A percentile compares a stretch with the other conserved stretches of the same genome.
phyloP scores from a whole-genome alignment of 2,329 filamentous ascomycete species.

The Neofusicoccum sp. region DNA sequence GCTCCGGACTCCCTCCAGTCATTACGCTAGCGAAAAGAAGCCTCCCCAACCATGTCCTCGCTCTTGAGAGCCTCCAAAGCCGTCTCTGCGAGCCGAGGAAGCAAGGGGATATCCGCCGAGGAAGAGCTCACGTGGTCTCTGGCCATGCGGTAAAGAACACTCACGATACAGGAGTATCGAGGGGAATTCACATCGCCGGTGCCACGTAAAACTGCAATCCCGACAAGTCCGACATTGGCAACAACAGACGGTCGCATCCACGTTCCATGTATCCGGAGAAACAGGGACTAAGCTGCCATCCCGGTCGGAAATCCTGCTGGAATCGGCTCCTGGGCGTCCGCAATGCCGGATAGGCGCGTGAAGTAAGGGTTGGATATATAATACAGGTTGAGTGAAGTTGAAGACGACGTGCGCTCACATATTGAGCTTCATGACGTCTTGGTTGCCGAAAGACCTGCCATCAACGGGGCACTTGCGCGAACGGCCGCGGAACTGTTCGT shows the following conservation, averaged over 20 bases:
- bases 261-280: background rate
- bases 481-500: conserved; percentile 82
- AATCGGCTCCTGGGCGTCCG: background rate
- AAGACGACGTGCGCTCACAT: conserved; percentile 11
- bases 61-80: background rate
- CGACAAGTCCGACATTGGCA: background rate
- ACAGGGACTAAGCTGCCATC: background rate
- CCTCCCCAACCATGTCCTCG: background rate
- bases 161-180: background rate
- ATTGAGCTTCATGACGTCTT: conserved; percentile 72
- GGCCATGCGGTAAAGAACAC: background rate
- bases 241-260: background rate
- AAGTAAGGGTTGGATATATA: conserved; percentile 7
- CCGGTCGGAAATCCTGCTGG: too few relatives aligned
- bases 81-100: background rate
- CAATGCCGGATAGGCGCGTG: background rate
- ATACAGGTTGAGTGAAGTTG: conserved; percentile 10
- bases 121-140: conserved; percentile 7
- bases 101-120: background rate
- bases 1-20: background rate
- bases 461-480: conserved; percentile 96
- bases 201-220: background rate
- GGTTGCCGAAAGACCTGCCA: conserved; percentile 84
- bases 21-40: conserved; percentile 10
- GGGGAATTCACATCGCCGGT: background rate